Evolutionary conservation across 768 basidiomycete species (phyloP), one percentile per base, ranked within the genome.

Genomic region (Pluteus cervinus): DNA sequence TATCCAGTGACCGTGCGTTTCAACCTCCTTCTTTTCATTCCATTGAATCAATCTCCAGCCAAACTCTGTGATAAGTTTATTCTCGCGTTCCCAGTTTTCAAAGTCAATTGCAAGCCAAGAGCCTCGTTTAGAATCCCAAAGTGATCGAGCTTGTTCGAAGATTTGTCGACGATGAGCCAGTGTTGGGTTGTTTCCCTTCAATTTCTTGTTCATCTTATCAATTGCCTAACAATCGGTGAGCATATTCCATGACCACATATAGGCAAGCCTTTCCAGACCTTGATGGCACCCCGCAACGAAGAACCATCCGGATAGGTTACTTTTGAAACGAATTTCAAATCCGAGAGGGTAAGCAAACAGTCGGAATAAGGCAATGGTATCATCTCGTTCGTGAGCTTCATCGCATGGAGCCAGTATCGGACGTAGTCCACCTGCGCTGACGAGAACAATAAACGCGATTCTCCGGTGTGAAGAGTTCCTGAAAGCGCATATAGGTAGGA

Each of bases 381-480:
- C 29, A 69, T 65, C 12, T 67, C 55, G 39, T 73, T 64, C 0
- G 85, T 86, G 46, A 88, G 64, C 40, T 69, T 62, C 71, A 81
- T 79, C 1, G 79, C 76, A 51, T 86, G 75, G 36, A 91, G 69
- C 81, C 83, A 92, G 56, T 90, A 89, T 36, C 86, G 69, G 14
- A 85, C 57, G 57, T 89, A 92, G 55, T 92, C 87, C 45, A 90
- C 73, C 60, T 92, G 88, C 5, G 77, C 78, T 11, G 82, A 86
- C 17, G 89, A 84, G 53, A 86, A 87, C 34, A 90, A 62, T 18
- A 91, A 69, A n/a, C 88, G 76, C 5, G 77, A 70, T 57, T 89
- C 82, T 44, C 84, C 86, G 33, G 71, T 80, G 18, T 66, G 62
- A 37, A 87, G 69, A 0, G 79, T 86, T 7, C 79, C 83, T 83